Base-by-base conservation (phyloP, 257 asterid species). In the Penstemon newberryi region DNA sequence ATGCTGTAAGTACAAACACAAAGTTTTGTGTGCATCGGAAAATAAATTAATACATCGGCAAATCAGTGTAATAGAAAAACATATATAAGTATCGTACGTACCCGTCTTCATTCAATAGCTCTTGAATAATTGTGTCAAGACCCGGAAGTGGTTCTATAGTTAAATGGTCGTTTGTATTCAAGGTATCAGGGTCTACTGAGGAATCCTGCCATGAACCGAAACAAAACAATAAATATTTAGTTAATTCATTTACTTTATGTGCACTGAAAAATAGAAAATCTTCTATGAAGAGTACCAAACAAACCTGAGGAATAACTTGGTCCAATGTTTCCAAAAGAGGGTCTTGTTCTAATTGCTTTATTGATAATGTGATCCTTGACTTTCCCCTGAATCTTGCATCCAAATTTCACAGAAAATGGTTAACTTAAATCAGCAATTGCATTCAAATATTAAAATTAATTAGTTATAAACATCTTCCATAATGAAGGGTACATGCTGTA, bases 311-410 rank as follows among this genome's bases (percentile, higher is more conserved):
- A 70, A 93, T 93, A 66, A 86, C 99, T 82, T 87, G 87, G 81
- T 90, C 99, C 74, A 93, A 74, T 36, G 99, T 93, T 82, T 90
- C 97, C 42, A 90, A 69, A 53, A 90, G 83, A 46, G 99, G 99
- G 77, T 93, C 99, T 81, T 90, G 97, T 80, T 88, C 95, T 71
- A 93, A 73, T 75, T 93, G 99, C 73, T 87, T 93, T 72, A 93
- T 85, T 45, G 99, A 93, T 86, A 93, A 73, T 37, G 90, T 81
- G 73, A 88, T 72, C 79, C 96, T 79, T 41, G 88, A 79, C 80
- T 87, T 93, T 70, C 60, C 88, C 78, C 97, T 91, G 85, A 63
- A 69, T 59, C 67, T 69, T 60, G 55, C 49, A 25, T 56, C 38
- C 67, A n/a, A 54, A 33, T 60, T 52, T 11, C 45, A 51, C 25